phyloP scores from a whole-genome alignment of 202 grass and related monocot genomes.

The Musa balbisiana region DNA sequence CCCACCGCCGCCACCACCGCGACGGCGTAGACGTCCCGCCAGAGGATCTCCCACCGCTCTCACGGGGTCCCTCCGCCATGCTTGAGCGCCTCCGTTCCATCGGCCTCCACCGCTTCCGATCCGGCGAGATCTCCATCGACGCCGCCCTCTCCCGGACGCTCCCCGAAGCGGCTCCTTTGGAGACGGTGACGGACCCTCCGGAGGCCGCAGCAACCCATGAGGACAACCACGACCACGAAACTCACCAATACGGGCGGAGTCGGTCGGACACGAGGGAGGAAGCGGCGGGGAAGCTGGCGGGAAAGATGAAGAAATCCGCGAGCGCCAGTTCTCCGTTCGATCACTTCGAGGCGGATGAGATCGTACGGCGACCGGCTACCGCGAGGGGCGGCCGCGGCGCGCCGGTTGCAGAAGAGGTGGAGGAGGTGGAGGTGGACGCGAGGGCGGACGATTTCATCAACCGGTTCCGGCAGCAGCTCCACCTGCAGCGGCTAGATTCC shows the following conservation, averaged over 20 bases:
- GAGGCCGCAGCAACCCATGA: neutral
- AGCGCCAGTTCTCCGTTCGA: constrained; percentile 25
- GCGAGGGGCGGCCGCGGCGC: neutral
- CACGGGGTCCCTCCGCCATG: constrained; percentile 36
- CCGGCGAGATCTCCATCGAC: constrained; percentile 32
- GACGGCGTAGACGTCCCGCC: constrained; percentile 16
- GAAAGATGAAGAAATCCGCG: constrained; percentile 34
- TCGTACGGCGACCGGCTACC: neutral
- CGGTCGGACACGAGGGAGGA: constrained; percentile 34
- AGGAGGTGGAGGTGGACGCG: constrained; percentile 35
- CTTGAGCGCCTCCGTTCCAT: constrained; percentile 63
- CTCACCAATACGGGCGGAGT: constrained; percentile 33
- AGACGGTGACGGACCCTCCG: neutral
- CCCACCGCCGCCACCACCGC: constrained; percentile 38
- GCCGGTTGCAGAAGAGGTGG: neutral
- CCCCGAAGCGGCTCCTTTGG: neutral
- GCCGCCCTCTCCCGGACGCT: neutral
- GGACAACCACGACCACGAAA: neutral
- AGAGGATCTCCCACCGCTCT: constrained; percentile 22
- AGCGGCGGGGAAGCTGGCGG: constrained; percentile 21
- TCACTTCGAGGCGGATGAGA: neutral
- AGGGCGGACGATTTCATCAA: constrained; percentile 77
- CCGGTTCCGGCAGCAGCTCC: constrained; percentile 66
- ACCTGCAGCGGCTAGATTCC: constrained; percentile 71
- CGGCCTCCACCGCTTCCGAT: constrained; percentile 60